Conservation (phyloP, 495 filamentous ascomycete genomes). For the Penicillium antarcticum region DNA sequence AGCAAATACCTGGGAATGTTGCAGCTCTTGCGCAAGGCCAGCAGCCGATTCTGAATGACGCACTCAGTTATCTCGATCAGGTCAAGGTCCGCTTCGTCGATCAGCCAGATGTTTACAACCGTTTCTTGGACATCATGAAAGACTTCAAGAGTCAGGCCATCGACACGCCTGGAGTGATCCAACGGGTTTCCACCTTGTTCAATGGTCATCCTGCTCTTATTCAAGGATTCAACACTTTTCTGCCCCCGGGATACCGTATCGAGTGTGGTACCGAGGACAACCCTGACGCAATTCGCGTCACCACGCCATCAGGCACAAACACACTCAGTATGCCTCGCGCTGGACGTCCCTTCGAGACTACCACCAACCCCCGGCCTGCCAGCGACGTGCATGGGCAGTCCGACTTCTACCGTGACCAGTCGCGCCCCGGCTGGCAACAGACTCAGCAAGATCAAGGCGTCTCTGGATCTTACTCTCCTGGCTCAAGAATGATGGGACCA, state of each 20-base stretch:
- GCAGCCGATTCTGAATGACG: conserved; percentile 95
- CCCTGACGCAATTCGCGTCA: conserved; percentile 93
- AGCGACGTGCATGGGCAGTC: conserved; percentile 34
- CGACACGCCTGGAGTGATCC: conserved; percentile 97
- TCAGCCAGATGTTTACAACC: conserved; percentile 96
- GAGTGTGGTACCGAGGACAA: conserved; percentile 91
- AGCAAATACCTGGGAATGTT: conserved; percentile 51
- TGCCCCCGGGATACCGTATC: conserved; percentile 95
- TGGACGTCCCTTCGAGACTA: conserved; percentile 45
- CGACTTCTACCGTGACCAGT: conserved; percentile 45
- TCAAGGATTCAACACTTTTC: conserved; percentile 97
- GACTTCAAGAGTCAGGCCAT: conserved; percentile 99
- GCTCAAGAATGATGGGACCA: conserved; percentile 39
- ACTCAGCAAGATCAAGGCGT: conserved; percentile 46
- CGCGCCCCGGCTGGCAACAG: conserved; percentile 47
- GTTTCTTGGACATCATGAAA: conserved; percentile 99
- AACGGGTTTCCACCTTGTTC: conserved; percentile 93
- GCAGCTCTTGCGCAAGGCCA: conserved; percentile 75
- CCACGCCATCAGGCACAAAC: conserved; percentile 86
- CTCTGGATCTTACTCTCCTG: conserved; percentile 44
- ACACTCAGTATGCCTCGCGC: conserved; percentile 55
- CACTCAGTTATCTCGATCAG: conserved; percentile 95
- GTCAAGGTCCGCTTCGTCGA: conserved; percentile 98
- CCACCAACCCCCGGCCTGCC: conserved; percentile 32
- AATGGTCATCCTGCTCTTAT: conserved; percentile 95